Base-by-base conservation (phyloP, 495 filamentous ascomycete species). In the Pseudoneurospora amorphoporcata region DNA sequence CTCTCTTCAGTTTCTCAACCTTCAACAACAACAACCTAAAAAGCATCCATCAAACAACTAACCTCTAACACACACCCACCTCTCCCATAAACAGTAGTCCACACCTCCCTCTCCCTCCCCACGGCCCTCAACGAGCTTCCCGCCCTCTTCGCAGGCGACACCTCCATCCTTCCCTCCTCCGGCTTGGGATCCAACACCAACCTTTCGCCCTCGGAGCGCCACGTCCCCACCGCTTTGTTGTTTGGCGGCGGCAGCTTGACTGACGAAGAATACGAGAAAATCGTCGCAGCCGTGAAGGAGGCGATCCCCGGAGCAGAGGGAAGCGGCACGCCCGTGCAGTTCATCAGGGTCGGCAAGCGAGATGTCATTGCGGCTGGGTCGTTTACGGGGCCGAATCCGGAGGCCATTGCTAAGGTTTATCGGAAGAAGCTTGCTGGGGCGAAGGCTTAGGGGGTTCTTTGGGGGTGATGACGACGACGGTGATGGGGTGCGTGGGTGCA, bases 341-440 rank as follows among this genome's bases (percentile, higher is more conserved):
- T 81, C 17, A 39, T 81, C 61, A 75, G 76, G 68, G 73, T 77
- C 19, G 71, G 73, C 37, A 77, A 77, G 75, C 65, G 74, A 43
- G 80, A 81, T 73, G 79, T 81, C 69, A 70, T 80, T 70, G 75
- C 73, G 29, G 77, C 73, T 17, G 80, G 79, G 32, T 74, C 71
- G 23, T 69, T 79, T 68, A 37, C 53, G 53, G 79, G 77, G 29
- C 77, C 77, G 39, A 78, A 77, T 76, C 75, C 77, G 71, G 77
- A 77, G 35, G 74, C 71, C 42, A 79, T 80, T 32, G 76, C 76
- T n/a, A 76, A 77, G 76, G 74, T 81, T 32, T 80, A 77, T 70
- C 72, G 76, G n/a, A 77, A 78, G 79, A 79, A 76, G 79, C 72
- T 80, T 72, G 79, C 73, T 58, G 73, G 53, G 53, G 53, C 23